Base-by-base conservation (phyloP, 345 rosid genomes). In the Garcia nutans region DNA sequence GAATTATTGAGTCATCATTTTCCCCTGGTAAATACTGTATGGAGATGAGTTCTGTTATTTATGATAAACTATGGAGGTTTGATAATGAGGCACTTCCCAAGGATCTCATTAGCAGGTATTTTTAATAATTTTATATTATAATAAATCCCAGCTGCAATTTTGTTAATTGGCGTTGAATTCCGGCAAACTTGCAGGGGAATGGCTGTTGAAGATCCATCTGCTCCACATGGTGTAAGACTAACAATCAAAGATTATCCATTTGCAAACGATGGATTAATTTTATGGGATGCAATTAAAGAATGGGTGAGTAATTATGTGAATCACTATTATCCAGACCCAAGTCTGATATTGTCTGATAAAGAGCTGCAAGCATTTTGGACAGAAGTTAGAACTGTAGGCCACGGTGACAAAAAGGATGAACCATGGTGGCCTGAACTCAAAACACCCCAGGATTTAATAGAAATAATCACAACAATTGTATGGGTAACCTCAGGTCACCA, bases 281-380 rank as follows among this genome's bases (percentile, higher is more conserved):
- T 87, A 5, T 88, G 90, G 94, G 88, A 83, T 62, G 23, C 76
- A 44, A 37, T 88, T 42, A 84, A 86, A 75, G 31, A 78, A 37
- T 90, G 92, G 92, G 78, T 86, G 19, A 72, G 72, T 2, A 86
- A 77, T 16, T 87, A 88, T 71, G 88, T 87, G 12, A 84, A 78
- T 41, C 88, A 82, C 67, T 86, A 84, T 75, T 90, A 87, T 45
- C 72, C 85, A 0, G 68, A 82, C 44, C 42, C 86, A 31, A 63
- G 41, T 37, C 45, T 63, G 2, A 75, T 90, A 1, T 24, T 55
- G 1, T 76, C 80, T 3, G 92, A 88, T 70, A 2, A 60, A 19
- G 94, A 88, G 80, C 87, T 88, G 7, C 92, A 87, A 62, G 81
- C 79, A 13, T 90, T 90, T 89, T 90, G 90, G 90, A 68, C 67